These are phyloP conservation scores for Ananas comosus DNA, from an alignment of 176 grass and related monocot genomes.

Conservation along the genomic window DNA sequence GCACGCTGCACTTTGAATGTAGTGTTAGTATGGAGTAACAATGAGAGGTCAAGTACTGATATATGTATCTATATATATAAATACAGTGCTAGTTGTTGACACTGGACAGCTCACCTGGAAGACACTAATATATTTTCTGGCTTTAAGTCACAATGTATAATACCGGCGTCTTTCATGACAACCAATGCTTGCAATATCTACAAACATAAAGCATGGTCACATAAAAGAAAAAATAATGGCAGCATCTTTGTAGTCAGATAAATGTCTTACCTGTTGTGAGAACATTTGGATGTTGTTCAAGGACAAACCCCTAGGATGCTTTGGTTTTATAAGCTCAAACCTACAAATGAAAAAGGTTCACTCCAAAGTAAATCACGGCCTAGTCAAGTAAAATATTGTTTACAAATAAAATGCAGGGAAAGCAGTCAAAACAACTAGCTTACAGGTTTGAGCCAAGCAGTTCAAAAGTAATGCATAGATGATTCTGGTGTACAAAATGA, in stretches of 20 bases:
- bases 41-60: conserved; percentile 12
- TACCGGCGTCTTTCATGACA: conserved; percentile 89
- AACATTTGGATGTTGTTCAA: conserved; percentile 75
- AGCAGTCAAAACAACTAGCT: conserved; percentile 15
- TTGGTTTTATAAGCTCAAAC: conserved; percentile 82
- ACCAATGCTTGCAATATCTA: conserved; percentile 93
- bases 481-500: conserved; percentile 73
- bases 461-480: conserved; percentile 98
- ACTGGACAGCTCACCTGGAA: conserved; percentile 45
- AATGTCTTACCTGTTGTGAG: conserved; percentile 72
- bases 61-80: neutral
- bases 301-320: conserved; percentile 70
- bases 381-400: too few relatives aligned
- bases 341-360: conserved; percentile 26
- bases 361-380: too few relatives aligned
- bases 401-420: neutral
- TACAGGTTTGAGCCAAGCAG: conserved; percentile 96
- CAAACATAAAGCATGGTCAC: conserved; percentile 17
- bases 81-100: conserved; percentile 18
- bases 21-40: neutral
- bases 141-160: conserved; percentile 99
- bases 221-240: conserved; percentile 21
- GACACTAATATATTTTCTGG: conserved; percentile 95
- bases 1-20: conserved; percentile 47
- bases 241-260: conserved; percentile 9